Evolutionary conservation across 129 eudicot species (phyloP), one percentile per base, ranked within the genome.

Genomic region (Calendula officinalis): DNA sequence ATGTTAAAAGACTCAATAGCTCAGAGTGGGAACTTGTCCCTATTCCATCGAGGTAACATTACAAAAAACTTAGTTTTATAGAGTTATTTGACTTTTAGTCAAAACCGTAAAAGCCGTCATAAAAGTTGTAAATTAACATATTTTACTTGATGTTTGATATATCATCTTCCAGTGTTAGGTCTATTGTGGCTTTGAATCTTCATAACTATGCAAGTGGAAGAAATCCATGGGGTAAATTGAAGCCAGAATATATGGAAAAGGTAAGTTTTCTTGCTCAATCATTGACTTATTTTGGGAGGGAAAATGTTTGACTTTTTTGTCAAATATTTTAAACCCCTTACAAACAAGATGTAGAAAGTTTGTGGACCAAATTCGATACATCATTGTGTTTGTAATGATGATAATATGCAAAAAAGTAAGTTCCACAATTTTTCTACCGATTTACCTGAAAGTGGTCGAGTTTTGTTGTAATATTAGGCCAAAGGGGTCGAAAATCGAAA

Each of bases 201-300:
- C 96, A 83, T 47, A 91, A 77, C 80, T 88, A 91, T 66, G 98
- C 86, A 48, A 85, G 98, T 62, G 98, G 98, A 79, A 81, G 96
- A 77, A 77, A 91, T 83, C 98, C 96, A 13, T 88, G 98, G 96
- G 98, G 98, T 3, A 81, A 81, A 32, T 41, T 83, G 77, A 91
- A 86, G 79, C 91, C 95, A 5, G 91, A 83, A 6, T 91, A 91
- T 72, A 66, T 88, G 78, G 85, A 92, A 64, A 92, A 88, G 95
- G 98, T 84, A 82, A 43, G 12, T 43, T 9, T 30, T 15, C 9
- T 64, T 48, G 47, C 27, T 11, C 27, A 17, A 5, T 3, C 5
- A 3, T 8, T 17, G 3, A 9, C 36, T 7, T 17, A 52, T 17
- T 7, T 2, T 8, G 8, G 7, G 9, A 52, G 11, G 30, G 30